These are phyloP conservation scores for Coelastrella sp. DNA, from an alignment of 139 green algal species.

Conservation along the genomic window DNA sequence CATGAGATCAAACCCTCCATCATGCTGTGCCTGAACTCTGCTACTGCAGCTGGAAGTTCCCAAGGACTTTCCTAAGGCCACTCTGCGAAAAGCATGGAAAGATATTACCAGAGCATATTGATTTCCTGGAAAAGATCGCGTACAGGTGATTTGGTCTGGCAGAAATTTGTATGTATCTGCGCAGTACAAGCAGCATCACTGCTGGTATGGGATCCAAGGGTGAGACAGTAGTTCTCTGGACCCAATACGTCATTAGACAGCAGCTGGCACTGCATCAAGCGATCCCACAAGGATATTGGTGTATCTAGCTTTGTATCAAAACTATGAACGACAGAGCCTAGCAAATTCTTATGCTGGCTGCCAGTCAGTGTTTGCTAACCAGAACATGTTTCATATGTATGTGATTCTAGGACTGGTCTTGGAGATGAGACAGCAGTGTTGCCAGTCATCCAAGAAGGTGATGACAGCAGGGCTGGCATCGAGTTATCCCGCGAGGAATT, in stretches of 20 bases:
- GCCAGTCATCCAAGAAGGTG: slow-evolving; percentile 20
- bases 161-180: neutral
- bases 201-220: neutral
- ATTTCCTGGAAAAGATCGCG: slow-evolving; percentile 93
- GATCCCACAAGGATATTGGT: no score
- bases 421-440: slow-evolving; percentile 37
- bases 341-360: neutral
- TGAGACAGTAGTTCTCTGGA: no score
- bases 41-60: slow-evolving; percentile 41
- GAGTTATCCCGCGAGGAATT: slow-evolving; percentile 83
- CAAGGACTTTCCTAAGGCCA: neutral
- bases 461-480: slow-evolving; percentile 65
- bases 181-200: neutral
- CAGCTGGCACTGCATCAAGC: no score
- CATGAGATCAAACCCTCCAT: no score
- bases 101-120: slow-evolving; percentile 67
- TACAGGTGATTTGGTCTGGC: slow-evolving; percentile 36
- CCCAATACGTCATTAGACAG: no score
- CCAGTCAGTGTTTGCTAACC: no score
- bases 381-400: neutral
- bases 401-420: slow-evolving; percentile 10
- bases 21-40: no score
- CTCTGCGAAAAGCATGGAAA: slow-evolving; percentile 17
- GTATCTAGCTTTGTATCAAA: no score
- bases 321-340: neutral